A percentile compares a stretch with the other conserved stretches of the same genome.
Conservation (phyloP, 768 basidiomycete genomes). For the Lactarius akahatsu region DNA sequence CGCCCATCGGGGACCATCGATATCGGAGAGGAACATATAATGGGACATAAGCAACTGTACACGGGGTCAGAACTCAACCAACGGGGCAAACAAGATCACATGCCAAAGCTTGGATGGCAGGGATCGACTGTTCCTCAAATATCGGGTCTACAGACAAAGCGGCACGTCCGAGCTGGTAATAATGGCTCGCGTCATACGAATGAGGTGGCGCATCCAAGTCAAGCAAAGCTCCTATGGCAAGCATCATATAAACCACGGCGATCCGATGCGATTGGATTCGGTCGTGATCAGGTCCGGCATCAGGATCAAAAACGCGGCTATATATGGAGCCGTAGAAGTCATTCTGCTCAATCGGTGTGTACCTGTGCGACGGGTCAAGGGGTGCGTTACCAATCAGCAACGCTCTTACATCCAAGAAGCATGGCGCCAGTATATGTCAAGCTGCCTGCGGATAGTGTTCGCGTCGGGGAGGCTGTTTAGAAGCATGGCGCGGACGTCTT, state of each 20-base stretch:
- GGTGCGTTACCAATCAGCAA: background rate
- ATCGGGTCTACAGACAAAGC: slow-evolving; percentile 62
- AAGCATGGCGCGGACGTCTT: slow-evolving; percentile 46
- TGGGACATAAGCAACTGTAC: slow-evolving; percentile 55
- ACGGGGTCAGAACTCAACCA: slow-evolving; percentile 32
- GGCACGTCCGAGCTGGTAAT: slow-evolving; percentile 59
- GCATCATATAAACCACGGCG: slow-evolving; percentile 60
- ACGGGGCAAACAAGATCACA: slow-evolving; percentile 30
- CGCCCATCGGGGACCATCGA: slow-evolving; percentile 63
- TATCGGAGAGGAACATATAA: slow-evolving; percentile 47
- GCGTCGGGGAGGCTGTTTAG: slow-evolving; percentile 47
- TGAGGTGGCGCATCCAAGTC: slow-evolving; percentile 57
- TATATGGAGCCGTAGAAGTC: slow-evolving; percentile 57
- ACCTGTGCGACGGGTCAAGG: slow-evolving; percentile 42
- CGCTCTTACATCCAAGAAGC: slow-evolving; percentile 68
- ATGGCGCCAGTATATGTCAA: slow-evolving; percentile 60
- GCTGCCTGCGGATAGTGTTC: slow-evolving; percentile 38
- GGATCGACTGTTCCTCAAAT: slow-evolving; percentile 61
- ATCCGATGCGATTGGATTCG: slow-evolving; percentile 52
- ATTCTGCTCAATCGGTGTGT: slow-evolving; percentile 59
- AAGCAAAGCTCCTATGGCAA: slow-evolving; percentile 61
- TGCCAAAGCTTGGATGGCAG: slow-evolving; percentile 66
- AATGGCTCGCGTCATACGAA: slow-evolving; percentile 54
- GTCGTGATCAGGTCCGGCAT: slow-evolving; percentile 39
- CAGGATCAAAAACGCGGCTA: slow-evolving; percentile 51